phyloP scores from a whole-genome alignment of 768 basidiomycete species.

The Rhizopogon roseolus region DNA sequence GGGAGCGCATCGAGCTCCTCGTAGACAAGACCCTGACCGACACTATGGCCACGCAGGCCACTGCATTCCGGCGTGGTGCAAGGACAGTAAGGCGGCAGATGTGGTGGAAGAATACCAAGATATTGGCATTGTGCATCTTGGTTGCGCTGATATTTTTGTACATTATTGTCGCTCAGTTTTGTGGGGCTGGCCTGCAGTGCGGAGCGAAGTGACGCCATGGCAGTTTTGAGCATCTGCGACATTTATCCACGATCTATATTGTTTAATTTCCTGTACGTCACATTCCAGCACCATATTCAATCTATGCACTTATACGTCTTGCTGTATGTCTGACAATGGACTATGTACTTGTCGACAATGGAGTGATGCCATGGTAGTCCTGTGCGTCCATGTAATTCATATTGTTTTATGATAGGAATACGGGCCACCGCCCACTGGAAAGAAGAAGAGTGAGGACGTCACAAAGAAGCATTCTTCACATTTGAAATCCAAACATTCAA shows the following conservation, averaged over 20 bases:
- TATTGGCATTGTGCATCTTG: constrained; percentile 59
- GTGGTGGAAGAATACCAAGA: constrained; percentile 86
- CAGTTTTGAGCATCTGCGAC: not conserved
- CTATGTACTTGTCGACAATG: not conserved
- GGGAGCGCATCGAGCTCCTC: constrained; percentile 92
- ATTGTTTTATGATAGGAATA: too few relatives aligned
- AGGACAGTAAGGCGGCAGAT: constrained; percentile 76
- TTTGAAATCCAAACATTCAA: too few relatives aligned
- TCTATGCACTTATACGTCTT: not conserved
- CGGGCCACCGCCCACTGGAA: too few relatives aligned
- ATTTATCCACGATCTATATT: not conserved
- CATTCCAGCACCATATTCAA: constrained; percentile 1
- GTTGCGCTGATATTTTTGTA: constrained; percentile 77
- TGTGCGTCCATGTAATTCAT: not conserved
- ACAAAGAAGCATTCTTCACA: too few relatives aligned
- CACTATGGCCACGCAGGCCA: constrained; percentile 89
- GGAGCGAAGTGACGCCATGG: constrained; percentile 12
- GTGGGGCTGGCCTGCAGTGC: constrained; percentile 78
- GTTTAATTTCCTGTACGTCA: not conserved
- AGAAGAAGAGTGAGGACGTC: too few relatives aligned
- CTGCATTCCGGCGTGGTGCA: constrained; percentile 88
- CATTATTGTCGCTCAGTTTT: constrained; percentile 84
- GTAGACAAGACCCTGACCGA: constrained; percentile 99
- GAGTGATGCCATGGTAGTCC: not conserved
- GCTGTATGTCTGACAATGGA: too few relatives aligned